These are phyloP conservation scores for Hydnum rufescens DNA, from an alignment of 768 basidiomycete genomes.

Conservation along the genomic window DNA sequence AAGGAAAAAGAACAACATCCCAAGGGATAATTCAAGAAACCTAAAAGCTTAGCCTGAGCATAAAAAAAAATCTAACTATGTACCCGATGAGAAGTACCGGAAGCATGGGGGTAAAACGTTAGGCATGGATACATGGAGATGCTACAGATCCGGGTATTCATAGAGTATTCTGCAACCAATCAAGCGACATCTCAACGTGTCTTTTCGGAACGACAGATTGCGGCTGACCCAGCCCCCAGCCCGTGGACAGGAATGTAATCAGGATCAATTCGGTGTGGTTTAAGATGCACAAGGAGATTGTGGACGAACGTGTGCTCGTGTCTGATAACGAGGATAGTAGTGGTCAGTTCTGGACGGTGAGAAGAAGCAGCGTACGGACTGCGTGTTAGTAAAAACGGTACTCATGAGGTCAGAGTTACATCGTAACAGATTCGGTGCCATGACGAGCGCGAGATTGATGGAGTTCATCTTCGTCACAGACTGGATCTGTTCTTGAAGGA, in stretches of 20 bases:
- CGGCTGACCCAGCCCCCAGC: too few species aligned
- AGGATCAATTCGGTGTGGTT: slow-evolving; percentile 52
- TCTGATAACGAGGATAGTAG: slow-evolving; percentile 20
- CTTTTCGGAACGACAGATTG: too few species aligned
- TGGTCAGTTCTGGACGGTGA: not conserved
- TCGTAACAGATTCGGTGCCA: slow-evolving; percentile 78
- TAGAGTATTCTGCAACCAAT: too few species aligned
- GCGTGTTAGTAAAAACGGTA: slow-evolving; percentile 78
- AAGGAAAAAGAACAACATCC: too few species aligned
- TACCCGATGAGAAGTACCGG: too few species aligned
- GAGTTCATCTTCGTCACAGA: slow-evolving; percentile 67
- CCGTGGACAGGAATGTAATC: slow-evolving; percentile 67
- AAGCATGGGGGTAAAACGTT: too few species aligned
- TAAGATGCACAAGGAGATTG: slow-evolving; percentile 62
- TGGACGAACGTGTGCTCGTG: slow-evolving; percentile 82
- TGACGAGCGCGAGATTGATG: slow-evolving; percentile 69
- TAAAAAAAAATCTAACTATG: too few species aligned
- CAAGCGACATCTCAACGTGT: too few species aligned
- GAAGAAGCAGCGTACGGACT: slow-evolving; percentile 32
- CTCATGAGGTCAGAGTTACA: slow-evolving; percentile 78
- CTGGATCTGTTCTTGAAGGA: slow-evolving; percentile 59
- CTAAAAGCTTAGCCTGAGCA: too few species aligned
- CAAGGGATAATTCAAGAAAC: too few species aligned
- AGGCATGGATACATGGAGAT: too few species aligned
- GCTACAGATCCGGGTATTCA: too few species aligned